A percentile compares a stretch with the other conserved stretches of the same genome.
Evolutionary conservation across 306 rosid genomes (phyloP).

Genomic region (Medicago lupulina): DNA sequence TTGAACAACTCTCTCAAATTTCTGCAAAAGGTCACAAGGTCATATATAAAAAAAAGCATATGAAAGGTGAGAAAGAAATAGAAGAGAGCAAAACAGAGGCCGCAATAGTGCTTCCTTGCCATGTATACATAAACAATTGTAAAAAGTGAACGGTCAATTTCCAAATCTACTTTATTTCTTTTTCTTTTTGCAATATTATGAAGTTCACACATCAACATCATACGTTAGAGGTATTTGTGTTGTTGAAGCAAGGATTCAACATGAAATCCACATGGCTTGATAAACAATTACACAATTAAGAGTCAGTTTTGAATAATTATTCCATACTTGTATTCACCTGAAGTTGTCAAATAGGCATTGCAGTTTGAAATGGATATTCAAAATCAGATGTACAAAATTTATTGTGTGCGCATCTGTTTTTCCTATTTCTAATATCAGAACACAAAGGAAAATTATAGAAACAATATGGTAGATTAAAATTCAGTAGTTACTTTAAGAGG

Average conservation of each 20-base stretch:
- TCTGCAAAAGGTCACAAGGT: conserved; percentile 54
- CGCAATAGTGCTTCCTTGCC: conserved; percentile 18
- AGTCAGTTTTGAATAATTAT: conserved; percentile 17
- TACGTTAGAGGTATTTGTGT: conserved; percentile 1
- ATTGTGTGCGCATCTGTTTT: not conserved
- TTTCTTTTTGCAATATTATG: conserved; percentile 1
- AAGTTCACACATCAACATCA: conserved; percentile 7
- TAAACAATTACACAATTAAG: conserved; percentile 5
- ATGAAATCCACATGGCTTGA: not conserved
- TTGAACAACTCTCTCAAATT: conserved; percentile 96
- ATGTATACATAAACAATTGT: conserved; percentile 25
- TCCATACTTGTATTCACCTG: not conserved
- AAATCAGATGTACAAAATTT: conserved; percentile 18
- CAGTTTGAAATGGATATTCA: conserved; percentile 5
- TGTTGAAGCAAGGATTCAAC: conserved; percentile 35
- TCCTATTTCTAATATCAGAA: not conserved
- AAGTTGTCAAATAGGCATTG: conserved; percentile 6
- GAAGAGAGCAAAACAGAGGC: not conserved
- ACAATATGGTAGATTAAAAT: conserved; percentile 16
- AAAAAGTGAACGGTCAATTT: conserved; percentile 25
- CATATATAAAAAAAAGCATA: conserved; percentile 34
- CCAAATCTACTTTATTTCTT: conserved; percentile 6
- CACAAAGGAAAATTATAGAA: conserved; percentile 15
- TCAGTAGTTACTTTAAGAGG: conserved; percentile 18
- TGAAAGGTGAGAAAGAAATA: conserved; percentile 16